Evolutionary conservation across 2,329 filamentous ascomycete genomes (phyloP).

Genomic region (Tolypocladium tundrense): DNA sequence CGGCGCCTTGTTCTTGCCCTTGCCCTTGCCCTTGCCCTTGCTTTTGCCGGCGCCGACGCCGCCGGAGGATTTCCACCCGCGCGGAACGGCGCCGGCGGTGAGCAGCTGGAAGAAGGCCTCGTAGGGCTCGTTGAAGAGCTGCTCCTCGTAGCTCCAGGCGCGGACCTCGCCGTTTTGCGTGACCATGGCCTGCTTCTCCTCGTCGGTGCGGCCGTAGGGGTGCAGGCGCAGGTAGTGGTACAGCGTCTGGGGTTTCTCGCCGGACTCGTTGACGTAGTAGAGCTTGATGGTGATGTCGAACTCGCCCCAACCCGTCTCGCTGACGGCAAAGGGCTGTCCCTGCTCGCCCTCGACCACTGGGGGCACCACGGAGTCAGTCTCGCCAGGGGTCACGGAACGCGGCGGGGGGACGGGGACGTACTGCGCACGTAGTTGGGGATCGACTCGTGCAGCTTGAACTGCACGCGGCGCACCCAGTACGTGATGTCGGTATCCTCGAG

Average conservation of each 20-base stretch:
- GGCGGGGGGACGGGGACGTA: constrained; percentile 21
- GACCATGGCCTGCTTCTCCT: constrained; percentile 52
- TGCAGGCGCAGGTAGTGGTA: constrained; percentile 89
- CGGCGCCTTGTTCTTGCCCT: constrained; percentile 30
- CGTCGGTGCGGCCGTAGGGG: constrained; percentile 76
- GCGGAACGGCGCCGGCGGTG: constrained; percentile 57
- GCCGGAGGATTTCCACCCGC: constrained; percentile 26
- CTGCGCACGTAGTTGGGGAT: constrained; percentile 85
- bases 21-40: constrained; percentile 34
- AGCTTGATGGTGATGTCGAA: constrained; percentile 95
- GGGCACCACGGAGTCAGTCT: neutral
- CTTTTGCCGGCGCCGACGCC: constrained; percentile 26
- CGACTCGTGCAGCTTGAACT: constrained; percentile 97
- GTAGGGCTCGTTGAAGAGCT: constrained; percentile 95
- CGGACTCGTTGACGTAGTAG: constrained; percentile 79
- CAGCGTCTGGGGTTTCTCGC: constrained; percentile 90
- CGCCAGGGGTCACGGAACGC: neutral
- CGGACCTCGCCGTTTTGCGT: constrained; percentile 54
- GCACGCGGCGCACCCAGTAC: constrained; percentile 92
- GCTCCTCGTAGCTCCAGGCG: constrained; percentile 81
- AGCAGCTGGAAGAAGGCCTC: constrained; percentile 84
- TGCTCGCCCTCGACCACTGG: constrained; percentile 60
- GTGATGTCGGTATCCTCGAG: constrained; percentile 84
- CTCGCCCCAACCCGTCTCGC: constrained; percentile 95
- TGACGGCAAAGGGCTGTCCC: constrained; percentile 66